phyloP scores from a whole-genome alignment of 164 flowering plant genomes.

The Sedum album region DNA sequence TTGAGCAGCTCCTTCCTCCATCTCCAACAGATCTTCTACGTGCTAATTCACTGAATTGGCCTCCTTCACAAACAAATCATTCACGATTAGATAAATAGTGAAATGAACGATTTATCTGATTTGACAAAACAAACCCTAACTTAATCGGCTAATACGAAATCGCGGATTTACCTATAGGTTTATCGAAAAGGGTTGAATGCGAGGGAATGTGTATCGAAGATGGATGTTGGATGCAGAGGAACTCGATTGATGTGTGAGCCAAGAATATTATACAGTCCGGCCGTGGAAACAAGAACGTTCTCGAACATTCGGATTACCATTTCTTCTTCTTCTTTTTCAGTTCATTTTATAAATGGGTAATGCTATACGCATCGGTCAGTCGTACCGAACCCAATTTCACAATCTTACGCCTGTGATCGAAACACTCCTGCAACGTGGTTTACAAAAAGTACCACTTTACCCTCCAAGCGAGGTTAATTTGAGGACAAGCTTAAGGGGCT shows the following conservation, averaged over 20 bases:
- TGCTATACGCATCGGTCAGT: too few species aligned
- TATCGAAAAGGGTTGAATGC: not conserved
- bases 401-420: too few species aligned
- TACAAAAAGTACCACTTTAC: too few species aligned
- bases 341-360: too few species aligned
- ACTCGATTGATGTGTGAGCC: not conserved
- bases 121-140: not conserved
- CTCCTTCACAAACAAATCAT: not conserved
- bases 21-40: not conserved
- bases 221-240: not conserved
- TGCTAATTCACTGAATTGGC: too few species aligned
- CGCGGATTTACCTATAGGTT: not conserved
- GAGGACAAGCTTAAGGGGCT: too few species aligned
- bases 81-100: not conserved
- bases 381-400: too few species aligned
- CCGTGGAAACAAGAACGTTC: not conserved
- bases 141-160: not conserved
- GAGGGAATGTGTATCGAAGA: not conserved
- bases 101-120: too few species aligned
- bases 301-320: not conserved
- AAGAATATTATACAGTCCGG: not conserved
- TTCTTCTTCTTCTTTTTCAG: too few species aligned
- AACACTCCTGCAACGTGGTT: too few species aligned
- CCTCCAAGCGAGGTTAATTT: too few species aligned
- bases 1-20: not conserved